Base-by-base conservation (phyloP, 129 eudicot genomes). In the Tagetes patula region DNA sequence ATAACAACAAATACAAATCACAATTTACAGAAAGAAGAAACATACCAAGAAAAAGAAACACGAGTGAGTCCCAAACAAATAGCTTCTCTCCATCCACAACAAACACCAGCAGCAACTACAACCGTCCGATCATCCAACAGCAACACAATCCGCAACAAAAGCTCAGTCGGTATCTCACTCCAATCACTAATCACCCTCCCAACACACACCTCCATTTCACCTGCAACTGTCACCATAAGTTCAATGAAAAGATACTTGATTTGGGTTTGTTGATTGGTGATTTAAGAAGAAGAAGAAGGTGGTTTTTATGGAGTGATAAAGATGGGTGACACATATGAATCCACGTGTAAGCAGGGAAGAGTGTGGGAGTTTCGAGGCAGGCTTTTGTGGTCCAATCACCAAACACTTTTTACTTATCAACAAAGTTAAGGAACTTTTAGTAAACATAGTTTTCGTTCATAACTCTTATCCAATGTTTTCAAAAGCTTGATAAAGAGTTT, bases 11-110 rank as follows among this genome's bases (percentile, higher is more conserved):
- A 20, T 20, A 20, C 27, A 20, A 0, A 36, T 32, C 20, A 50
- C 1, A 45, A 6, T 34, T 52, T 69, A 48, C 1, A 37, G 59
- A 1, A 43, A 20, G 10, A 4, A 27, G 20, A 20, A 2, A 41
- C 27, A 32, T 89, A 92, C 98, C 98, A 92, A 75, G 98, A 92
- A 47, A 92, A 91, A 1, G 94, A 85, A 10, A 92, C 82, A 67
- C 60, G 82, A 4, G 90, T 84, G 37, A 85, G 90, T 0, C 98
- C 98, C 79, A 79, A 81, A 65, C 82, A 84, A 48, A 92, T 72
- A 47, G 96, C 96, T 72, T 92, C 91, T 65, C 98, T 92, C 98
- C 98, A 92, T 41, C 98, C 96, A 56, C 77, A 65, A 65, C 98
- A 92, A 8, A 92, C 98, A 64, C 81, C 88, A 74, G 96, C 85